Evolutionary conservation across 768 basidiomycete species (phyloP).

Genomic region (Porphyrellus cyaneotinctus): DNA sequence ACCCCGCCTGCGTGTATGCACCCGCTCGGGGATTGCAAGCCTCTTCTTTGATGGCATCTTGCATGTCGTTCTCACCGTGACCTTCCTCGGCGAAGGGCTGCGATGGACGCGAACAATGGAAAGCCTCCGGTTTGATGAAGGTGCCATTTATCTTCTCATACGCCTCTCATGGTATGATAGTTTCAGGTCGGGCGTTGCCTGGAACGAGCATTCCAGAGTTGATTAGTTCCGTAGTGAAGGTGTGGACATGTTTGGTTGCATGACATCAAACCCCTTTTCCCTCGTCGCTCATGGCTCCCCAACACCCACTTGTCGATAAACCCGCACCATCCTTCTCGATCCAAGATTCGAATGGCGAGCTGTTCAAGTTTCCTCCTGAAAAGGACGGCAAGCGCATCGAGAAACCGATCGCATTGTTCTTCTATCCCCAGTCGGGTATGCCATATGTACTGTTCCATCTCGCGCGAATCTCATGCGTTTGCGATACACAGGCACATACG

Average conservation of each 20-base stretch:
- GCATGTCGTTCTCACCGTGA: background rate
- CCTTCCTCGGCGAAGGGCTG: background rate
- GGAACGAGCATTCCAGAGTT: no score
- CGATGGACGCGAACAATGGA: background rate
- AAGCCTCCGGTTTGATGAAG: no score
- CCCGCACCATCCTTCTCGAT: slow-evolving; percentile 64
- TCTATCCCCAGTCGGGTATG: slow-evolving; percentile 70
- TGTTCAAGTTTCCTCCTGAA: slow-evolving; percentile 58
- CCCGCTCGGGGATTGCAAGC: background rate
- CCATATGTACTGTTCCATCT: slow-evolving; percentile 5
- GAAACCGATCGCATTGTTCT: slow-evolving; percentile 69
- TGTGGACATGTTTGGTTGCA: no score
- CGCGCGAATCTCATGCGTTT: background rate
- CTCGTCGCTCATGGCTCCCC: slow-evolving; percentile 36
- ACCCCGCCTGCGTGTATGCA: background rate
- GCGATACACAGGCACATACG: slow-evolving; percentile 51
- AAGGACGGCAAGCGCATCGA: slow-evolving; percentile 34
- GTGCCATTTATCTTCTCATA: background rate
- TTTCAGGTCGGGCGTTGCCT: no score
- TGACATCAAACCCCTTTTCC: background rate
- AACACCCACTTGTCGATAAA: slow-evolving; percentile 54
- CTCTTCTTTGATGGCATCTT: background rate
- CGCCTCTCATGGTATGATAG: no score
- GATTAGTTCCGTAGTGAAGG: no score
- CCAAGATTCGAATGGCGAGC: slow-evolving; percentile 57